phyloP scores from a whole-genome alignment of 2,329 filamentous ascomycete species.

The Aspergillus arachidicola region DNA sequence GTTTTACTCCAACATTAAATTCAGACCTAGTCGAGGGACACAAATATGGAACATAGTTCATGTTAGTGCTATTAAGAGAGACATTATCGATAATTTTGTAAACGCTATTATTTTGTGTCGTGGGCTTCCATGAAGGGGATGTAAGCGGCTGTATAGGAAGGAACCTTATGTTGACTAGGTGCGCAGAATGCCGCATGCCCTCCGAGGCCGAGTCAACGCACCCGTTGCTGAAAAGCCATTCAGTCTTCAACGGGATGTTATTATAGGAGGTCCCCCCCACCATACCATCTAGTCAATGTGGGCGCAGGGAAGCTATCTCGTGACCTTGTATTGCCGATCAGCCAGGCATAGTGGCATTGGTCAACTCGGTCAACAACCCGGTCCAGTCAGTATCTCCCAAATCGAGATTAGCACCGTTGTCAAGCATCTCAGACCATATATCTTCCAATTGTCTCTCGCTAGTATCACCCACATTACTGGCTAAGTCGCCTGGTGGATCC shows the following conservation, averaged over 20 bases:
- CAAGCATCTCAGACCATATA: slow-evolving; percentile 35
- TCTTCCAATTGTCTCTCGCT: slow-evolving; percentile 29
- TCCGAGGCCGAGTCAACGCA: too few species aligned
- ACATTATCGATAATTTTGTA: too few species aligned
- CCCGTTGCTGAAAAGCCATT: too few species aligned
- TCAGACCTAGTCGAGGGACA: too few species aligned
- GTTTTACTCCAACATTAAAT: neutral
- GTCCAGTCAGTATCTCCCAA: slow-evolving; percentile 33
- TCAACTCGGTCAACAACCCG: slow-evolving; percentile 32
- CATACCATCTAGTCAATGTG: neutral
- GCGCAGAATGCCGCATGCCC: too few species aligned
- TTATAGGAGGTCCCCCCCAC: neutral
- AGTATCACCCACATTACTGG: neutral
- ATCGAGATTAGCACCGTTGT: slow-evolving; percentile 26
- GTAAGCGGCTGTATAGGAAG: too few species aligned
- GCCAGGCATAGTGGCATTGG: slow-evolving; percentile 23
- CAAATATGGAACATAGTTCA: too few species aligned
- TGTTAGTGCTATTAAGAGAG: too few species aligned
- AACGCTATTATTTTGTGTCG: too few species aligned
- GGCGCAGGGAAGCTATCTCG: neutral
- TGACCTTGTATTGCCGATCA: slow-evolving; percentile 4
- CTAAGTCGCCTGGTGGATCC: neutral
- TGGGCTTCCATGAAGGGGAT: too few species aligned
- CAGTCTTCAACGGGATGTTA: neutral
- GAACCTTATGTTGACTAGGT: too few species aligned